Evolutionary conservation across 2,329 filamentous ascomycete species (phyloP), one percentile per base, ranked within the genome.

Genomic region (Nectriaceae sp.): DNA sequence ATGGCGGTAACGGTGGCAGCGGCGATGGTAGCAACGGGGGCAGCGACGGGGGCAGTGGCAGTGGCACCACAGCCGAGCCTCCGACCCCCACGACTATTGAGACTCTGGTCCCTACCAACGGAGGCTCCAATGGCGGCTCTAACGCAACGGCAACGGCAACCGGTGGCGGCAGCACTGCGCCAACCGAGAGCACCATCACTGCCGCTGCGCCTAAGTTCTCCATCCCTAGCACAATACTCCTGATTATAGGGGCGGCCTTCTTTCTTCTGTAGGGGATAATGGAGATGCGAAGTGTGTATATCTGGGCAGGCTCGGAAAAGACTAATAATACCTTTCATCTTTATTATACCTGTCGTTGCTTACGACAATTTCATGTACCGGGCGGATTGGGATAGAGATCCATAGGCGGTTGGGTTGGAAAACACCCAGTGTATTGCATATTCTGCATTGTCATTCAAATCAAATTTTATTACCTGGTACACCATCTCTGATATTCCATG

Each of bases 241-340:
- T 77, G 42, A 72, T 63, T 50, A 50, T 77, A 26, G 75, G 66
- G 46, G 70, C 69, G 26, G 68, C 71, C 48, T 65, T 79, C 49
- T 56, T 80, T 58, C 65, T 81, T 33, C 48, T 69, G 52, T 68
- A 65, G 54, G 31, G 24, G 3, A 33, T 29, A 13, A 29, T 6
- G 13, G 24, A 29, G 13, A 29, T 13, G 24, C 6, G 6, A 29
- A n/a, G n/a, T n/a, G 24, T 6, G 24, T 6, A 29, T 45, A 21
- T 35, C 29, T 21, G 39, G 33, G 43, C 38, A 39, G 52, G 38
- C 44, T 46, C 46, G 37, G 33, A 21, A 46, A 42, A 46, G 29
- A 46, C 49, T 61, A 60, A 63, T 62, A 49, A 41, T 52, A 50
- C 51, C 47, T 49, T 52, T 57, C 49, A 51, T 57, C 40, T 42